phyloP scores from a whole-genome alignment of 2,329 filamentous ascomycete species.

The Fusarium brevicatenulatum region DNA sequence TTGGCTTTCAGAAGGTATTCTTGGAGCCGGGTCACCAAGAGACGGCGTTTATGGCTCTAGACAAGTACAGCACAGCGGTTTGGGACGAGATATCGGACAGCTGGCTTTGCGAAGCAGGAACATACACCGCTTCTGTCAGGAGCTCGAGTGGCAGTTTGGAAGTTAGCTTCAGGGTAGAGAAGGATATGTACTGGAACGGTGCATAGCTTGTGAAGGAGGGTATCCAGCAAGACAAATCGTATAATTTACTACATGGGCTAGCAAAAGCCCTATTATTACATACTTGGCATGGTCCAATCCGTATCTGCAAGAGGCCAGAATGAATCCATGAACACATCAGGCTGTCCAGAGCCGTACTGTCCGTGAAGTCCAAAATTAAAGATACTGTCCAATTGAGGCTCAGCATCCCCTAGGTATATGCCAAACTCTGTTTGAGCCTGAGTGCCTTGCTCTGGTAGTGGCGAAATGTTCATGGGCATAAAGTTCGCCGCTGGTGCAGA shows the following conservation, averaged over 20 bases:
- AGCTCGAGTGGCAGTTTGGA: neutral
- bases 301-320: slow-evolving; percentile 16
- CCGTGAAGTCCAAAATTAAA: neutral
- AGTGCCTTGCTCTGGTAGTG: rapidly evolving
- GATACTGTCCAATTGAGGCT: neutral
- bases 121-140: slow-evolving; percentile 3
- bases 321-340: slow-evolving; percentile 26
- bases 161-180: neutral
- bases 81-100: slow-evolving; percentile 11
- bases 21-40: neutral
- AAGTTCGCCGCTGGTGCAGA: neutral
- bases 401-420: neutral
- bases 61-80: slow-evolving; percentile 8
- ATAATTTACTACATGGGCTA: no score
- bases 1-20: slow-evolving; percentile 1
- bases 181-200: slow-evolving; percentile 12
- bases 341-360: neutral
- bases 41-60: neutral
- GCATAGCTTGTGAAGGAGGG: neutral
- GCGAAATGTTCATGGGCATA: neutral
- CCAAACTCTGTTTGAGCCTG: neutral
- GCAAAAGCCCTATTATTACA: neutral
- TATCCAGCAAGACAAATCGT: no score
- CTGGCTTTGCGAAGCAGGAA: slow-evolving; percentile 9
- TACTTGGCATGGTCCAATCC: neutral